Base-by-base conservation (phyloP, 257 asterid genomes). In the Cinchona pubescens region DNA sequence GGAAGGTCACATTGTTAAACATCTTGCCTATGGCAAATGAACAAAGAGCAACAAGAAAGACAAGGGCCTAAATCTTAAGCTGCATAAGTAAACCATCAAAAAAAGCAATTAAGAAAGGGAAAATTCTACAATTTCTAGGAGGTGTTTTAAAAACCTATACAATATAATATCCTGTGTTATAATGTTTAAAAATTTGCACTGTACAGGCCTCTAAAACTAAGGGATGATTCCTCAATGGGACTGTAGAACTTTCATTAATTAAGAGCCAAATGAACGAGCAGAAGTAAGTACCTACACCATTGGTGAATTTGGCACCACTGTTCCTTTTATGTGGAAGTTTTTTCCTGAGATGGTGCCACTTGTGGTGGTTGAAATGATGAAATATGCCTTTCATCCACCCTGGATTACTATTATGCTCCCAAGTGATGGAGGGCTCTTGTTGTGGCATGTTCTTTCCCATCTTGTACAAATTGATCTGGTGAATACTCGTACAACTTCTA, bases 341-440 rank as follows among this genome's bases (percentile, higher is more conserved):
- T 80, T 85, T 93, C 87, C 81, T 85, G 79, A 81, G 94, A 43
- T 78, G 71, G 72, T 81, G 79, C 85, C 94, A 85, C 13, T 80
- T 71, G 43, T 72, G 87, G 34, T 83, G 84, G 69, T 86, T 89
- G 51, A 94, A 69, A 81, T 82, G 93, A 76, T 91, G 91, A 65
- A 93, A 77, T 25, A 91, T 61, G 2, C 93, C 93, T 85, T 86
- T 71, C 82, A 85, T 90, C 55, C 94, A 90, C 56, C 96, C 88
- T 16, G 85, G 88, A 65, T 77, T 78, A 45, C 80, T n/a, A n/a
- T n/a, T 85, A 42, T 80, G 75, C 74, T 80, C 81, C 66, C 86
- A 42, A 4, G 88, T 70, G 30, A 84, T 45, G 27, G 43, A 14
- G 1, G 87, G 13, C 25, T 81, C 87, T 66, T 83, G 80, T 19